Evolutionary conservation across 192 early-diverging fungal genomes (phyloP), one percentile per base, ranked within the genome.

Genomic region (Phlyctochytrium planicorne): DNA sequence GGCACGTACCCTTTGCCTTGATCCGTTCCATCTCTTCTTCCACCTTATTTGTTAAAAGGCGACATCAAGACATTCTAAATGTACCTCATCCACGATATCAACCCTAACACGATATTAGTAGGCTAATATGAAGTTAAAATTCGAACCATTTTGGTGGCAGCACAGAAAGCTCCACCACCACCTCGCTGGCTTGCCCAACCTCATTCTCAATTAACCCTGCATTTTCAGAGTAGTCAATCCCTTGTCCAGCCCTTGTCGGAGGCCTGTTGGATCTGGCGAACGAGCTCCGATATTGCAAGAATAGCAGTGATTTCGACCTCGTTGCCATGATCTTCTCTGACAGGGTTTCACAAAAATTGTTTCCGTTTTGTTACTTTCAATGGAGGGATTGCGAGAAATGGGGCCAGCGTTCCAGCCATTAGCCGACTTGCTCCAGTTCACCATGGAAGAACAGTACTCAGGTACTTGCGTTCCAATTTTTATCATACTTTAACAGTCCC

Each of bases 261-360:
- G 27, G 53, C 59, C 32, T 59, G 67, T n/a, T 25, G 67, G 37
- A 67, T 70, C 91, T 81, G 40, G 91, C 85, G 71, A 92, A 93
- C 10, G 94, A 89, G 69, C 95, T 94, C 60, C 96, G 85, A 80
- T 91, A 96, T 80, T 98, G 93, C 55, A 95, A 75, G 76, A 96
- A 98, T 20, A 98, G 81, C 52, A 94, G 83, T 32, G 94, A 96
- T 70, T 94, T 89, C 71, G 86, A 91, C 62, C 96, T 86, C 14
- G 94, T 92, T 2, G 96, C 92, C 80, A 82, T 82, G 10, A 34
- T 47, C 10, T 47, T 47, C 40, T 20, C 40, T 47, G 40, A 6
- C 10, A 14, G 20, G 10, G 40, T 47, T 47, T 14, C 40, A 47
- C 40, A 47, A 47, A 47, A 20, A 47, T 47, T 20, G 40, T 47